Evolutionary conservation across 1,139 yeast genomes (phyloP).

Genomic region (Geotrichum armillariae): DNA sequence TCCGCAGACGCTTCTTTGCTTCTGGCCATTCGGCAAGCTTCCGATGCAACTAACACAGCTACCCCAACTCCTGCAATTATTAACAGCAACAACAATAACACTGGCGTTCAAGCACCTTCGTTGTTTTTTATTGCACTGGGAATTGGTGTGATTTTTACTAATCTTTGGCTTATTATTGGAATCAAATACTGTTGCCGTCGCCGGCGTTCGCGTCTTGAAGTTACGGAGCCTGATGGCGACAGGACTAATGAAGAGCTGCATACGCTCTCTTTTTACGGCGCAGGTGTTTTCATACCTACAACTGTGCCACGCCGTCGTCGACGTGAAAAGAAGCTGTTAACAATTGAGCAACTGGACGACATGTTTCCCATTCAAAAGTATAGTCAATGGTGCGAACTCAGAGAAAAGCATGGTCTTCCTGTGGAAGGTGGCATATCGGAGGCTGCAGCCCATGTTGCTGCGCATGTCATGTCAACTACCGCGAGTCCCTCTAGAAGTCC

Average conservation of each 20-base stretch:
- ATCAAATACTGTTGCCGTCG: constrained; percentile 39
- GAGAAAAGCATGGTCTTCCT: constrained; percentile 28
- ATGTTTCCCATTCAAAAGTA: constrained; percentile 68
- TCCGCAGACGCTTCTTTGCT: neutral
- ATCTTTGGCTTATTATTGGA: constrained; percentile 41
- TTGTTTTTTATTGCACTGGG: constrained; percentile 43
- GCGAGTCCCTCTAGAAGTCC: neutral
- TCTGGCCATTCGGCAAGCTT: neutral
- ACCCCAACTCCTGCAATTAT: neutral
- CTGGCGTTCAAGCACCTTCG: constrained; percentile 30
- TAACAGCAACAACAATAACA: neutral
- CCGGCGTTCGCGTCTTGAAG: constrained; percentile 23
- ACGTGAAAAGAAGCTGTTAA: constrained; percentile 38
- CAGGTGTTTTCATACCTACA: neutral
- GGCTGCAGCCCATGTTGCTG: constrained; percentile 5
- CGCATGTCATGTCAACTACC: neutral
- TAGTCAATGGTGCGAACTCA: constrained; percentile 28
- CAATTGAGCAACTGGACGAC: constrained; percentile 60
- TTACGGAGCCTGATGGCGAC: neutral
- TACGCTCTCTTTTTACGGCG: neutral
- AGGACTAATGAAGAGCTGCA: neutral
- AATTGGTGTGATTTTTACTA: constrained; percentile 41
- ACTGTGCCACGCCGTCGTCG: neutral
- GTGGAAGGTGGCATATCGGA: constrained; percentile 31
- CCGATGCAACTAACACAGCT: neutral